A percentile compares a stretch with the other conserved stretches of the same genome.
phyloP scores from a whole-genome alignment of 2,329 filamentous ascomycete species.

The Xylariaceae sp. region DNA sequence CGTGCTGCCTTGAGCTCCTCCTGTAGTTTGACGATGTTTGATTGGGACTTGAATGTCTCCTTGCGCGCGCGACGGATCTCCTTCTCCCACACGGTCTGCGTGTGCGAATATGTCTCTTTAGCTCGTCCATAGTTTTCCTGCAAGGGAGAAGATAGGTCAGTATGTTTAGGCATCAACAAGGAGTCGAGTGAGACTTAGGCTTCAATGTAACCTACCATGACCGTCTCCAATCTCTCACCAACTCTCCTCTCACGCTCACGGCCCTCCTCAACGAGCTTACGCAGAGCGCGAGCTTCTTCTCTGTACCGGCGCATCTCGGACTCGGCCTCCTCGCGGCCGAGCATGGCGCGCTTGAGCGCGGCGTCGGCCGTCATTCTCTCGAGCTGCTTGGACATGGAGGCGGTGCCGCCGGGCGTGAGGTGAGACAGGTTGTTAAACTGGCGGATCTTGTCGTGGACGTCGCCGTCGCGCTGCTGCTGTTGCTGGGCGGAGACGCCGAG shows the following conservation, averaged over 20 bases:
- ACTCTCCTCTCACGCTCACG: constrained; percentile 61
- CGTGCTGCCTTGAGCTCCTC: constrained; percentile 64
- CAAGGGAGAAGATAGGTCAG: constrained; percentile 10
- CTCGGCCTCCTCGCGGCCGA: constrained; percentile 67
- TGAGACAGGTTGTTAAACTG: constrained; percentile 32
- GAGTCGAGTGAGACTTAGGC: background rate
- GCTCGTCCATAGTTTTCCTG: constrained; percentile 66
- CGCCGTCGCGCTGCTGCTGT: constrained; percentile 28
- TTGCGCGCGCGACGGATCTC: constrained; percentile 65
- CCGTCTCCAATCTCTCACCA: constrained; percentile 59
- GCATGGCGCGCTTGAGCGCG: constrained; percentile 59
- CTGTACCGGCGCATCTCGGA: constrained; percentile 58
- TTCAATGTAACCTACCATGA: constrained; percentile 53
- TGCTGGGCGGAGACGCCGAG: constrained; percentile 17
- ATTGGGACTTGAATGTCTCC: constrained; percentile 71
- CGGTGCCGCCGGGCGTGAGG: constrained; percentile 5
- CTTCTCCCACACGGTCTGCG: constrained; percentile 66
- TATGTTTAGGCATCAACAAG: background rate
- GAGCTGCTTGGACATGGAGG: constrained; percentile 47
- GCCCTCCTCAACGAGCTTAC: constrained; percentile 58
- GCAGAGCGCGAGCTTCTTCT: constrained; percentile 54
- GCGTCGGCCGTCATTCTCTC: constrained; percentile 62
- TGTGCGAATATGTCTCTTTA: constrained; percentile 64
- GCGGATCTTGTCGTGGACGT: constrained; percentile 34
- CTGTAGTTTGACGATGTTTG: constrained; percentile 62